Evolutionary conservation across 768 basidiomycete genomes (phyloP).

Genomic region (Trichaptum fuscoviolaceum): DNA sequence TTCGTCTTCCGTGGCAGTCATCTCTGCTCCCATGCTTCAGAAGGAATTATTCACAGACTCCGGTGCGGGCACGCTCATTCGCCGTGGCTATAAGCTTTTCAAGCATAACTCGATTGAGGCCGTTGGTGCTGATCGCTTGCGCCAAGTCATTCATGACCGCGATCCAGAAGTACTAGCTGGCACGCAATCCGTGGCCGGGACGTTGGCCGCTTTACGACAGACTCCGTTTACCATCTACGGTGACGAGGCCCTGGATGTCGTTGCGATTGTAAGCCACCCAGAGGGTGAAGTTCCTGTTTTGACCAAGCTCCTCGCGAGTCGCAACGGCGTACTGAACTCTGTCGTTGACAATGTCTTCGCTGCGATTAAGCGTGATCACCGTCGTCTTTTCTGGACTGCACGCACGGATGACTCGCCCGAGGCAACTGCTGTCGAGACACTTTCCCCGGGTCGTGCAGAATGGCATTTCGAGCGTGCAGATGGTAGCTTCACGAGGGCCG

Average conservation of each 20-base stretch:
- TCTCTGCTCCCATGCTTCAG: constrained; percentile 86
- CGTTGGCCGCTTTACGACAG: constrained; percentile 75
- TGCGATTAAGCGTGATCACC: constrained; percentile 93
- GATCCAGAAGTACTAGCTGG: constrained; percentile 88
- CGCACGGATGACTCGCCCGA: constrained; percentile 95
- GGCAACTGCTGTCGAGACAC: constrained; percentile 23
- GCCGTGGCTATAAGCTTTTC: constrained; percentile 97
- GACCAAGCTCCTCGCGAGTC: constrained; percentile 86
- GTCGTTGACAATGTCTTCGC: constrained; percentile 97
- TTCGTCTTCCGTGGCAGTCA: constrained; percentile 97
- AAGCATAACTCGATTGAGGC: constrained; percentile 76
- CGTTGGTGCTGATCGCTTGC: constrained; percentile 90
- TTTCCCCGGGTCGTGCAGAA: background rate
- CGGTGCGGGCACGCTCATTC: constrained; percentile 96
- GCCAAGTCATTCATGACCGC: constrained; percentile 91
- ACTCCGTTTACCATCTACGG: constrained; percentile 92
- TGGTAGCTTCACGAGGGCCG: constrained; percentile 93
- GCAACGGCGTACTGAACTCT: constrained; percentile 86
- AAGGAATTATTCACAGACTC: constrained; percentile 98
- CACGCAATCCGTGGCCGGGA: constrained; percentile 78
- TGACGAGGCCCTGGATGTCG: constrained; percentile 95
- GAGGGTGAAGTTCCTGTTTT: constrained; percentile 84
- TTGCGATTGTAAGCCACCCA: constrained; percentile 92
- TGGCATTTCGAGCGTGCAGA: constrained; percentile 99
- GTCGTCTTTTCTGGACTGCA: constrained; percentile 95